Conservation (phyloP, 805 yeast genomes). For the Yarrowia keelungensis region DNA sequence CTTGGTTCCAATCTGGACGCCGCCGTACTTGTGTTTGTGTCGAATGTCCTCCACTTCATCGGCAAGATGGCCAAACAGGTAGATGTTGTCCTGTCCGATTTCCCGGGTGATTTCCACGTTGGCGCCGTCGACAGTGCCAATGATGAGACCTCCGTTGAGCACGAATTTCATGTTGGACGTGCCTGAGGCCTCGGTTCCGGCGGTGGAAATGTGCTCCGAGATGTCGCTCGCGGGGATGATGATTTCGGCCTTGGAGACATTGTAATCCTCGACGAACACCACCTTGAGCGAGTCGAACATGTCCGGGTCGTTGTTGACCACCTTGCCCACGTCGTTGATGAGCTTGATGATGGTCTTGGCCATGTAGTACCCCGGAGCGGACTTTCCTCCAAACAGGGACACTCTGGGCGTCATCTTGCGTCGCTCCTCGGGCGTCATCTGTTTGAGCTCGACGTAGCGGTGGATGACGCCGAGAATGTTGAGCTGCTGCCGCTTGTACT, state of each 20-base stretch:
- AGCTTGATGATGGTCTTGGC: constrained; percentile 90
- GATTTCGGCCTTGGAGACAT: constrained; percentile 91
- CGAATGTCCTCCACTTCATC: constrained; percentile 89
- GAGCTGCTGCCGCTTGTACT: constrained; percentile 93
- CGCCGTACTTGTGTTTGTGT: constrained; percentile 70
- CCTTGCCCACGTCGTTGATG: constrained; percentile 79
- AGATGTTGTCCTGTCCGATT: constrained; percentile 90
- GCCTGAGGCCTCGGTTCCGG: constrained; percentile 97
- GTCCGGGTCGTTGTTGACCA: constrained; percentile 78
- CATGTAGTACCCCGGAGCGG: constrained; percentile 98
- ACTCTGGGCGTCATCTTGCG: constrained; percentile 73
- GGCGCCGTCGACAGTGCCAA: constrained; percentile 97
- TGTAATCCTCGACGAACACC: constrained; percentile 88
- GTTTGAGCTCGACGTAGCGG: constrained; percentile 79
- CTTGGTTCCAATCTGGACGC: constrained; percentile 64
- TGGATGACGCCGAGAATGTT: constrained; percentile 88
- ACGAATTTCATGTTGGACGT: constrained; percentile 96
- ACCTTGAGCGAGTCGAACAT: constrained; percentile 81
- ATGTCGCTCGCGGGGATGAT: constrained; percentile 89
- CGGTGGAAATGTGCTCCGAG: constrained; percentile 93
- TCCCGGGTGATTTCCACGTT: constrained; percentile 94
- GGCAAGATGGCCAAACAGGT: constrained; percentile 87
- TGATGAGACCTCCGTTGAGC: constrained; percentile 88
- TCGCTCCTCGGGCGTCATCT: constrained; percentile 67
- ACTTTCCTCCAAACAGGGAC: constrained; percentile 88